Evolutionary conservation across 768 basidiomycete genomes (phyloP).

Genomic region (Hortiboletus campestris): DNA sequence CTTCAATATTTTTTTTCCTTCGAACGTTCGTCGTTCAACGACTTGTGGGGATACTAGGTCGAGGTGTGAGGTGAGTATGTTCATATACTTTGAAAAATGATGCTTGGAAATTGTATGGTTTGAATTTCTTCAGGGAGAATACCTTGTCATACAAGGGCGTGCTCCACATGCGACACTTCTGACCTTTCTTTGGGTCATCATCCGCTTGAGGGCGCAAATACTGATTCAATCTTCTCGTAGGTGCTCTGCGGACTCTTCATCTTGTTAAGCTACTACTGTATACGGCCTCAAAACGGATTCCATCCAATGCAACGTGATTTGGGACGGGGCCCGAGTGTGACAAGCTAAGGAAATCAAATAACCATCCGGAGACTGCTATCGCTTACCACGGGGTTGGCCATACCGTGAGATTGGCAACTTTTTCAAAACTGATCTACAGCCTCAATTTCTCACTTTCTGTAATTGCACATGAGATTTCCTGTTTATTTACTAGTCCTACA

Average conservation of each 20-base stretch:
- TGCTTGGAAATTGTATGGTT: slow-evolving; percentile 47
- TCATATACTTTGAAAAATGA: slow-evolving; percentile 42
- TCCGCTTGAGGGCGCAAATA: not conserved
- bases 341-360: too few species aligned
- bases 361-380: too few species aligned
- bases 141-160: slow-evolving; percentile 53
- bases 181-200: slow-evolving; percentile 4
- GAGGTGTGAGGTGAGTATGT: slow-evolving; percentile 23
- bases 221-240: slow-evolving; percentile 10
- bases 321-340: too few species aligned
- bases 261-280: too few species aligned
- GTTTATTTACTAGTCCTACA: too few species aligned
- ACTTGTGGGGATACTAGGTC: slow-evolving; percentile 5
- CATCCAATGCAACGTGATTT: too few species aligned
- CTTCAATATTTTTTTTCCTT: slow-evolving; percentile 48
- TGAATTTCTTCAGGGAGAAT: slow-evolving; percentile 96
- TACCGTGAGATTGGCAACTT: too few species aligned
- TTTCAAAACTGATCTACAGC: too few species aligned
- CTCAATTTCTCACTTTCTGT: too few species aligned
- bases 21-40: slow-evolving; percentile 53
- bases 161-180: slow-evolving; percentile 75
- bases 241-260: not conserved
- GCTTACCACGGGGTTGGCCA: too few species aligned
- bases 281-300: too few species aligned
- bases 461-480: too few species aligned